phyloP scores from a whole-genome alignment of 2,329 filamentous ascomycete genomes.

The Neurospora sp. region DNA sequence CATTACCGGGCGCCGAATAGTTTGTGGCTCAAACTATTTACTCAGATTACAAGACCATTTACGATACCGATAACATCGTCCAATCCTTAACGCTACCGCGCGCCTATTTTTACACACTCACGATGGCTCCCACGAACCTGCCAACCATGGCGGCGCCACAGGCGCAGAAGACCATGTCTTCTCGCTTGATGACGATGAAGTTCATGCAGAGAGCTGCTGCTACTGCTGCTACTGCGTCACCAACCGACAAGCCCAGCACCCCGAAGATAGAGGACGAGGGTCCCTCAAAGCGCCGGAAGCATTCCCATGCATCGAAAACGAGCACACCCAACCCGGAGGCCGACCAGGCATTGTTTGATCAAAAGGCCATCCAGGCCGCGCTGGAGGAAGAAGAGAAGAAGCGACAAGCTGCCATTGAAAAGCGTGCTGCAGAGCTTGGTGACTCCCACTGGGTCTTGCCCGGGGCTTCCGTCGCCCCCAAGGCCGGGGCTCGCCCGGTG shows the following conservation, averaged over 20 bases:
- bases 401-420: constrained; percentile 50
- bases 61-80: neutral
- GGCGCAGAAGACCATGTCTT: constrained; percentile 65
- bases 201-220: constrained; percentile 89
- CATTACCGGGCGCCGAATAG: neutral
- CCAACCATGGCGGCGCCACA: constrained; percentile 17
- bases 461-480: constrained; percentile 30
- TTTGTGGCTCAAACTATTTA: neutral
- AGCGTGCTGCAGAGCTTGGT: constrained; percentile 50
- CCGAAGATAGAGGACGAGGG: constrained; percentile 38
- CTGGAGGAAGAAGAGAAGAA: constrained; percentile 58
- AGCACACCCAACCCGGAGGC: constrained; percentile 28
- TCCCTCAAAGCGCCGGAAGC: constrained; percentile 55
- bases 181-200: constrained; percentile 86
- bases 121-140: constrained; percentile 14
- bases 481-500: constrained; percentile 25
- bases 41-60: neutral
- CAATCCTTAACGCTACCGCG: neutral
- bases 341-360: constrained; percentile 39
- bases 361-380: constrained; percentile 52
- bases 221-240: constrained; percentile 33
- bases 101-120: neutral
- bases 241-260: constrained; percentile 31
- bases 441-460: constrained; percentile 72
- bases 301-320: constrained; percentile 25